Conservation (phyloP, 352 stramenopile species). For the Globisporangium irregulare region DNA sequence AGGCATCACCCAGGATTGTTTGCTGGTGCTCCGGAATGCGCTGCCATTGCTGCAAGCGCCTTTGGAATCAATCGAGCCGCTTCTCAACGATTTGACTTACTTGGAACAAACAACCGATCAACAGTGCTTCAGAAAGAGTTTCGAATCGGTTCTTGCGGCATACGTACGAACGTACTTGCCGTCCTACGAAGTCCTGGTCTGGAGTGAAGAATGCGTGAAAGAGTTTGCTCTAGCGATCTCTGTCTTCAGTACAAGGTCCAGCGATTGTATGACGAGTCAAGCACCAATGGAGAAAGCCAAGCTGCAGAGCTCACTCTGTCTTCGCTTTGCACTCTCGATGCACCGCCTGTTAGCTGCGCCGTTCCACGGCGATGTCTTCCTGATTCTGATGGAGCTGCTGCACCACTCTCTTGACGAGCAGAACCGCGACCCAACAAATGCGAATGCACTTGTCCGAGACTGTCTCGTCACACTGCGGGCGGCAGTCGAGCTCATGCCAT, state of each 20-base stretch:
- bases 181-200: conserved; percentile 26
- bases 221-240: conserved; percentile 49
- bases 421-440: conserved; percentile 13
- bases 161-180: conserved; percentile 25
- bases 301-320: conserved; percentile 25
- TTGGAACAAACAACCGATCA: background rate
- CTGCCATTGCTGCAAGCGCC: conserved; percentile 32
- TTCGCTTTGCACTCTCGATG: conserved; percentile 51
- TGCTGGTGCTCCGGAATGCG: conserved; percentile 49
- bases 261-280: background rate
- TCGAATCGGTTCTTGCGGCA: background rate
- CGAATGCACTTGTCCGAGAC: conserved; percentile 35
- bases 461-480: conserved; percentile 39
- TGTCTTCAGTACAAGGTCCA: conserved; percentile 5
- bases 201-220: conserved; percentile 59
- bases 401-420: conserved; percentile 44
- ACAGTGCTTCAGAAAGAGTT: conserved; percentile 12
- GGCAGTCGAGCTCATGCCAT: conserved; percentile 48
- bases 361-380: conserved; percentile 63
- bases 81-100: conserved; percentile 13
- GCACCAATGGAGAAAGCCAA: conserved; percentile 3
- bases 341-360: conserved; percentile 43
- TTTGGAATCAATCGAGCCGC: conserved; percentile 13
- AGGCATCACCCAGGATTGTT: conserved; percentile 34
- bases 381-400: conserved; percentile 54